Base-by-base conservation (phyloP, 768 basidiomycete species). In the Agrocybe pediades region DNA sequence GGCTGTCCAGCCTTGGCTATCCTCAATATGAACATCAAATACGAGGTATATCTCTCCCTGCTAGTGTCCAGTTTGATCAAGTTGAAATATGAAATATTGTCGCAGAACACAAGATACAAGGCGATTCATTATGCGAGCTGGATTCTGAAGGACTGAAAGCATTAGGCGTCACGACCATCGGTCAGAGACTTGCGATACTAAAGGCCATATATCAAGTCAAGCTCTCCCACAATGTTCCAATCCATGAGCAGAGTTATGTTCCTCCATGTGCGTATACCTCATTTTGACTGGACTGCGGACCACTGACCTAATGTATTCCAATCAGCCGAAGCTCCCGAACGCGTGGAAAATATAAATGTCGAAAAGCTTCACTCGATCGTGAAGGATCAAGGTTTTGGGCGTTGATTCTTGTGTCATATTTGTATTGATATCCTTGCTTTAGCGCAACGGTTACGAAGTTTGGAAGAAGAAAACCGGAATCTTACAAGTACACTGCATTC, bases 171-270 rank as follows among this genome's bases (percentile, higher is more conserved):
- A 66, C 82, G n/a, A 92, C 90, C 29, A 83, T 98, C 58, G 97
- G 97, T 19, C 95, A 98, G 71, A 80, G 97, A 51, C 74, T 99
- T 29, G 79, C 90, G 41, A 93, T 98, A 58, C 85, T 98, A 68
- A 95, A 94, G 70, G 88, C 90, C 44, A 86, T 98, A 53, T 98
- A 97, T 74, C 84, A 85, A 49, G 75, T 92, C 62, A 99, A 99
- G 76, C 72, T 95, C 47, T 84, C 85, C 1, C 82, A 95, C 64
- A 85, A 85, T 57, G 77, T 99, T 47, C 85, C 90, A 30, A 85
- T 95, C 60, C 91, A 92, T 54, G 74, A 87, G 33, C 88, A 90
- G 57, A 82, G 92, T 62, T 97, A 93, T 67, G 82, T 95, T 13
- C 94, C 95, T 8, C 92, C 92, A 53, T 95, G 94, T 93, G 65